Percentiles rank a stretch among this genome's conserved stretches.
phyloP scores from a whole-genome alignment of 768 basidiomycete species.

The Tricholoma terreum region DNA sequence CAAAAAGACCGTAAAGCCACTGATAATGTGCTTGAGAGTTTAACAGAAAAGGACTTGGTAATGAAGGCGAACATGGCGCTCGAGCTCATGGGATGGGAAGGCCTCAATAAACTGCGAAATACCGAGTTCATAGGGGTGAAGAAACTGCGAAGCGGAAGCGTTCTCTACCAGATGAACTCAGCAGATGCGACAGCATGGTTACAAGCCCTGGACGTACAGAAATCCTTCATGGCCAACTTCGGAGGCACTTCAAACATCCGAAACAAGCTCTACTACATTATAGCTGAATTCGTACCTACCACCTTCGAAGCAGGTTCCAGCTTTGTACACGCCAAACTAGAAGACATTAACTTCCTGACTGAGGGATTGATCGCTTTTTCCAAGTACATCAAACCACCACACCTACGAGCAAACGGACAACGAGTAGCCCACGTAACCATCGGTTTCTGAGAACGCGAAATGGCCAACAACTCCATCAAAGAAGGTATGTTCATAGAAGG shows the following conservation, averaged over 20 bases:
- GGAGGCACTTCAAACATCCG: background rate
- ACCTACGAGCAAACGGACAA: constrained; percentile 14
- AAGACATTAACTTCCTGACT: constrained; percentile 12
- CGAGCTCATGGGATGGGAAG: background rate
- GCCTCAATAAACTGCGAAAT: background rate
- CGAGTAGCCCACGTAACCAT: constrained; percentile 21
- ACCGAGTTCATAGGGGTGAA: background rate
- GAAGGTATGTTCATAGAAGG: constrained; percentile 17
- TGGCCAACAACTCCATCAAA: constrained; percentile 22
- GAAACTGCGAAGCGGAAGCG: background rate
- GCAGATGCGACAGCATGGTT: background rate
- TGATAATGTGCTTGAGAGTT: background rate
- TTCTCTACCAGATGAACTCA: background rate
- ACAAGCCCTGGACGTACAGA: background rate
- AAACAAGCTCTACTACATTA: background rate
- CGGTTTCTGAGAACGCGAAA: constrained; percentile 8
- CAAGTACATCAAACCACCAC: constrained; percentile 25
- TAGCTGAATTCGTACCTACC: too few relatives aligned
- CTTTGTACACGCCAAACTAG: background rate
- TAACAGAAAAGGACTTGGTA: background rate
- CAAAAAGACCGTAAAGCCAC: background rate
- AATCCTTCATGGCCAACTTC: background rate
- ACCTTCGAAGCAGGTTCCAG: background rate
- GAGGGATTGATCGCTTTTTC: constrained; percentile 6
- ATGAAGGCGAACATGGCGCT: background rate